A percentile compares a stretch with the other conserved stretches of the same genome.
phyloP scores from a whole-genome alignment of 164 flowering plant species.

The Nelumbo lutea region DNA sequence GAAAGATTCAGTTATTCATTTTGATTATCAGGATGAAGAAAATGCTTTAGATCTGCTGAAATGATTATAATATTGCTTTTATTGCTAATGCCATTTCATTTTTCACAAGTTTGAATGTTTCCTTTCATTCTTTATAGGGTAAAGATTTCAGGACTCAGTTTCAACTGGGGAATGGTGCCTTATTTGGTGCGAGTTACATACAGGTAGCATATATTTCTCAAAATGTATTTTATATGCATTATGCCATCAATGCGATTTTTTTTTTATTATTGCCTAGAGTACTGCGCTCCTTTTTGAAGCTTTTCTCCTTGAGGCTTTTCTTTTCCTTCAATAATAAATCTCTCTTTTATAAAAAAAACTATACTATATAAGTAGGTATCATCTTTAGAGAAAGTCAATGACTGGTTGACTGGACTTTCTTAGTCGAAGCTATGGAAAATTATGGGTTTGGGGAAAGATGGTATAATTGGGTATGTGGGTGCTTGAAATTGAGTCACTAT shows the following conservation, averaged over 20 bases:
- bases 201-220: constrained; percentile 50
- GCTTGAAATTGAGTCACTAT: no score
- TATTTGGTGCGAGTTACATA: constrained; percentile 85
- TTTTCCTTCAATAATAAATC: no score
- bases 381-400: not conserved
- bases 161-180: constrained; percentile 80
- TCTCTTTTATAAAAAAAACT: no score
- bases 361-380: no score
- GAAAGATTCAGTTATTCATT: no score
- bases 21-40: no score
- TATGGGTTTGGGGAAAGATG: no score
- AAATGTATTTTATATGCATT: not conserved
- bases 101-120: not conserved
- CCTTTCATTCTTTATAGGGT: constrained; percentile 46
- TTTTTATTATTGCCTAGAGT: not conserved
- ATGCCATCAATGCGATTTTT: not conserved
- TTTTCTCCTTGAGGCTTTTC: not conserved
- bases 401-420: not conserved
- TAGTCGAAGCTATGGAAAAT: no score
- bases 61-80: no score
- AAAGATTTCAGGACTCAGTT: constrained; percentile 72
- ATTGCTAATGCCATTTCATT: not conserved
- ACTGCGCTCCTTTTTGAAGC: no score
- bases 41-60: no score
- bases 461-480: no score